Evolutionary conservation across 768 basidiomycete species (phyloP), one percentile per base, ranked within the genome.

Genomic region (Lactarius psammicola): DNA sequence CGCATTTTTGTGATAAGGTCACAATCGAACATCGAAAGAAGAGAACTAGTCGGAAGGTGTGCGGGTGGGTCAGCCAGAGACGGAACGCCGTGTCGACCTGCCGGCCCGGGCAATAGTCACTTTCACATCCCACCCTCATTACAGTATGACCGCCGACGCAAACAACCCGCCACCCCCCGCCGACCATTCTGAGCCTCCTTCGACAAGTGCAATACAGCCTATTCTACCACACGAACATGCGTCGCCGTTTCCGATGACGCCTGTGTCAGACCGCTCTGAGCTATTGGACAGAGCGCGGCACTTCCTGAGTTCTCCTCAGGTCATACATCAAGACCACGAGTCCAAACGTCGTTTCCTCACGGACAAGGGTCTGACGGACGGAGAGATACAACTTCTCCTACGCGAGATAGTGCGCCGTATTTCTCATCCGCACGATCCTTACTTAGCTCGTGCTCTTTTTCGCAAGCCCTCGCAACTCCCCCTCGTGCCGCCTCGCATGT

Each of bases 231-330:
- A 59, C 4, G 44, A 53, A 15, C 59, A 55, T 61, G 64, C 59
- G 10, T 44, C 38, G 1, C 23, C 59, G n/a, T 28, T 54, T 11
- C 34, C 26, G 4, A 20, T 23, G 38, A 34, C 30, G 18, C 51
- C 57, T 0, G 26, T 23, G 17, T 20, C 62, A 26, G 26, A 64
- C 40, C 69, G 73, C 42, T 42, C 63, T 4, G 73, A 73, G n/a
- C 72, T 78, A 4, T 57, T 79, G 44, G 70, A 74, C 28, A 83
- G 80, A 62, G 90, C 89, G 10, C 83, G 87, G 28, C 69, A 81
- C 13, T 92, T 93, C 73, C 78, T 93, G 18, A 74, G 75, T 13
- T 89, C 90, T 3, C 85, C 88, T 3, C 86, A 88, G 71, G 80
- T 89, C 26, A 78, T 80, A 15, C 75, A 82, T 55, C 86, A 90